These are phyloP conservation scores for Penicillium capsulatum DNA, from an alignment of 2,329 filamentous ascomycete species.

Conservation along the genomic window DNA sequence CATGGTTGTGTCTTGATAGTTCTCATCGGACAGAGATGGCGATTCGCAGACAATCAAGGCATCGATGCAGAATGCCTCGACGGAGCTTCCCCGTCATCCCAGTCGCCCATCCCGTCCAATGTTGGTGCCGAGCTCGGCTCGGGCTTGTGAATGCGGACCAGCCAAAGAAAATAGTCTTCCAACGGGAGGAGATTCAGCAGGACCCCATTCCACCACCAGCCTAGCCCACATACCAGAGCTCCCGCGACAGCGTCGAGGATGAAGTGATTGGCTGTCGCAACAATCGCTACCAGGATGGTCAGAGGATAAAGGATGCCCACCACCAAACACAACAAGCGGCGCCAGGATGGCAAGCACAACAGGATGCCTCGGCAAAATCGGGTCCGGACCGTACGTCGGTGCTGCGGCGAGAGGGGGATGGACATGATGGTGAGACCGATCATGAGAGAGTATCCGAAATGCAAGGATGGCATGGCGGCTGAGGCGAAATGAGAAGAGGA, in stretches of 20 bases:
- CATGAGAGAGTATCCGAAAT: conserved; percentile 71
- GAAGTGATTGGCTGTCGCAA: conserved; percentile 69
- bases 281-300: conserved; percentile 62
- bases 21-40: too few relatives aligned
- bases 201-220: conserved; percentile 54
- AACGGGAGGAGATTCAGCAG: conserved; percentile 61
- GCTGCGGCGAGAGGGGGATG: conserved; percentile 57
- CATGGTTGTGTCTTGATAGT: too few relatives aligned
- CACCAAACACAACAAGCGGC: conserved; percentile 48
- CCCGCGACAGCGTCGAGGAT: conserved; percentile 68
- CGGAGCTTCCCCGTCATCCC: conserved; percentile 12
- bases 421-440: conserved; percentile 66
- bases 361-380: conserved; percentile 34
- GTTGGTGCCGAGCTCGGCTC: conserved; percentile 25
- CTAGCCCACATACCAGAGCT: conserved; percentile 59
- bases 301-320: conserved; percentile 61
- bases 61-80: conserved; percentile 1
- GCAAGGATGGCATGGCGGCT: conserved; percentile 71
- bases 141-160: conserved; percentile 63
- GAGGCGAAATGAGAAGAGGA: neutral
- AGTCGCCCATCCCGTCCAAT: neutral
- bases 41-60: neutral
- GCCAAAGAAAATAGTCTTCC: conserved; percentile 65
- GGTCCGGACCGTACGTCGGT: conserved; percentile 40
- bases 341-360: conserved; percentile 46